Conservation (phyloP, 2,329 filamentous ascomycete species). For the Fusarium bulbicola region DNA sequence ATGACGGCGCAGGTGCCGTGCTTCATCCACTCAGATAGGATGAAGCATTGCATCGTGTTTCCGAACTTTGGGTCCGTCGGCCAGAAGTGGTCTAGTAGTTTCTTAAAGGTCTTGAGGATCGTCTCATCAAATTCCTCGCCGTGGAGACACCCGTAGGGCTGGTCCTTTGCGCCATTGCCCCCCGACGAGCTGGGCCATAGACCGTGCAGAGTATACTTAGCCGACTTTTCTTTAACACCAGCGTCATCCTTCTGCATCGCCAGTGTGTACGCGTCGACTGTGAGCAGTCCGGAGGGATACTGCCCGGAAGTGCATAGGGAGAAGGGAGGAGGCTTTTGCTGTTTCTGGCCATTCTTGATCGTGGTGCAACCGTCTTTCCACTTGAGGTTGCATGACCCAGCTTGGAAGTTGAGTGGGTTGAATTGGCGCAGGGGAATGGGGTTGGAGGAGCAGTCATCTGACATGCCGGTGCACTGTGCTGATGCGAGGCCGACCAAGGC, state of each 20-base stretch:
- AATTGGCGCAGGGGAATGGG: neutral
- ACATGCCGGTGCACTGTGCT: no score
- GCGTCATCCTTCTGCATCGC: neutral
- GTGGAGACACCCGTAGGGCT: neutral
- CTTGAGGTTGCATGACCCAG: neutral
- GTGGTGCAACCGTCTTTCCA: neutral
- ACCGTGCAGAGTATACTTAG: neutral
- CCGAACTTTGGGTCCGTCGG: neutral
- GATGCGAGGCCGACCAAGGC: no score
- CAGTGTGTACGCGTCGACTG: neutral
- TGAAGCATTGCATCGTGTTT: conserved; percentile 6
- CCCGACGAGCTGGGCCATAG: neutral
- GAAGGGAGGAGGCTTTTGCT: neutral
- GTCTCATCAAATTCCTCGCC: neutral
- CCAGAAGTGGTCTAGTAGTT: neutral
- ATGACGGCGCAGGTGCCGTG: conserved; percentile 1
- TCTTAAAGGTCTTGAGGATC: neutral
- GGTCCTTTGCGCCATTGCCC: neutral
- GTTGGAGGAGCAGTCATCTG: no score
- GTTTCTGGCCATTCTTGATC: neutral
- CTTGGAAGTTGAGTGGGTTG: neutral
- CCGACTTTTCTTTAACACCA: fast-evolving
- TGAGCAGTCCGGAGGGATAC: neutral
- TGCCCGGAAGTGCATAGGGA: neutral
- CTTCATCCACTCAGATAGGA: neutral